Evolutionary conservation across 179 eudicot genomes (phyloP).

Genomic region (Pouteria campechiana): DNA sequence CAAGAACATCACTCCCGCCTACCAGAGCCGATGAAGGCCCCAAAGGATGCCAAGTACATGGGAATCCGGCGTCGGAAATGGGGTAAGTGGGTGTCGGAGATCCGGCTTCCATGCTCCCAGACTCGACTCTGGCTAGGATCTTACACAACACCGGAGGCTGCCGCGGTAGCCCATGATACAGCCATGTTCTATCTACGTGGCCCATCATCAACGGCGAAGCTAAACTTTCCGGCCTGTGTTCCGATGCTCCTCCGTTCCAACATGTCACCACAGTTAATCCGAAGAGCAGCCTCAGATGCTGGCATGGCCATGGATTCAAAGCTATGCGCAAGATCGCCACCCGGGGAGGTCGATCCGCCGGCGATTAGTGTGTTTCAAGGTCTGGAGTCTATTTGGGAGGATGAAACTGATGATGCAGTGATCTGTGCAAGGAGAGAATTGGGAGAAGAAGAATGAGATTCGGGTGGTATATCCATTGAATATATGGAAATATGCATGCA

Average conservation of each 20-base stretch:
- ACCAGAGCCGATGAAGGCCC: slow-evolving; percentile 1
- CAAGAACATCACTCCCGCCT: too few relatives aligned
- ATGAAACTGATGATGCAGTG: too few relatives aligned
- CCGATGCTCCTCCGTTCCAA: slow-evolving; percentile 3
- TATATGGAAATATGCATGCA: too few relatives aligned
- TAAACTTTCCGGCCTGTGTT: slow-evolving; percentile 16
- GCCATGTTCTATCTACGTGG: slow-evolving; percentile 22
- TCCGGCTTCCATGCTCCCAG: slow-evolving; percentile 25
- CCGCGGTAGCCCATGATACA: slow-evolving; percentile 28
- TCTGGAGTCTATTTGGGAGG: too few relatives aligned
- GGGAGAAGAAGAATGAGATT: too few relatives aligned
- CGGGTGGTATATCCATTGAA: too few relatives aligned
- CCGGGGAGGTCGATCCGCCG: too few relatives aligned
- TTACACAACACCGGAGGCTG: slow-evolving; percentile 25
- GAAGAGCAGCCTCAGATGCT: slow-evolving; percentile 29
- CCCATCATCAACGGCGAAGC: slow-evolving; percentile 1
- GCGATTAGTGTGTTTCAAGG: too few relatives aligned
- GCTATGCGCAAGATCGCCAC: too few relatives aligned
- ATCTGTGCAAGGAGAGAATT: too few relatives aligned
- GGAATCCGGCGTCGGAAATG: slow-evolving; percentile 26
- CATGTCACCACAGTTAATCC: slow-evolving; percentile 24
- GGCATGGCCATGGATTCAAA: slow-evolving; percentile 32
- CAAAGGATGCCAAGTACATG: slow-evolving; percentile 19
- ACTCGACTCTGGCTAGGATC: slow-evolving; percentile 35
- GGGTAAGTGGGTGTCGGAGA: slow-evolving; percentile 41